A percentile compares a stretch with the other conserved stretches of the same genome.
phyloP scores from a whole-genome alignment of 2,329 filamentous ascomycete species.

The Acrodontium crateriforme region DNA sequence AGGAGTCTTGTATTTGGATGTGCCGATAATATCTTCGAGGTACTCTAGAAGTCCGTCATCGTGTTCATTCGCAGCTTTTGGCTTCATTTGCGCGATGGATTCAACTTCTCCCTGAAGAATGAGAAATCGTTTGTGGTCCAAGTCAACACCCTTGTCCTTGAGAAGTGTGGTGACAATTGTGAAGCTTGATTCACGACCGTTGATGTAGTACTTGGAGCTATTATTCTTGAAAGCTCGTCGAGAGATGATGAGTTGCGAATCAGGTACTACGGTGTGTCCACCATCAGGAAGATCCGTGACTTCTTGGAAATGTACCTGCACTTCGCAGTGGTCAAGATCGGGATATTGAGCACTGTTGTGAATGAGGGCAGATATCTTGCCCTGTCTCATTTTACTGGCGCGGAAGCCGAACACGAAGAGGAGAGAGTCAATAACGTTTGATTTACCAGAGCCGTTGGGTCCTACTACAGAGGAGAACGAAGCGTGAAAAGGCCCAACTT shows the following conservation, averaged over 20 bases:
- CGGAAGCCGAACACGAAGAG: conserved; percentile 99
- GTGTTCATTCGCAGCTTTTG: conserved; percentile 87
- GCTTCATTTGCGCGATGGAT: conserved; percentile 98
- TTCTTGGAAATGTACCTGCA: conserved; percentile 92
- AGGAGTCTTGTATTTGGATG: conserved; percentile 92
- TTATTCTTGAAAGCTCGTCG: conserved; percentile 95
- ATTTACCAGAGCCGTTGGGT: conserved; percentile 95
- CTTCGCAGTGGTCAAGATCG: conserved; percentile 80
- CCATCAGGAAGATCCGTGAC: conserved; percentile 77
- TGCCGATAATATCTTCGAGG: conserved; percentile 95
- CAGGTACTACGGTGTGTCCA: conserved; percentile 60
- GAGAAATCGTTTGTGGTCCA: conserved; percentile 95
- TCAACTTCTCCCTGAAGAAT: conserved; percentile 97
- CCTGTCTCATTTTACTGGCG: conserved; percentile 97
- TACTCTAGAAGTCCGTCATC: conserved; percentile 95
- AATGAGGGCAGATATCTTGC: conserved; percentile 93
- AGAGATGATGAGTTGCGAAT: conserved; percentile 77
- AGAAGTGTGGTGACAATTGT: conserved; percentile 80
- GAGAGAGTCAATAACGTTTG: conserved; percentile 95
- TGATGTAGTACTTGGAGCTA: conserved; percentile 95
- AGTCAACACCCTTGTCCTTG: conserved; percentile 75
- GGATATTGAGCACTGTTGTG: conserved; percentile 87
- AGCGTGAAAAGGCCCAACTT: conserved; percentile 90
- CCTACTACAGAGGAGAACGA: conserved; percentile 98
- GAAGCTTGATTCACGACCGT: conserved; percentile 78